A percentile compares a stretch with the other conserved stretches of the same genome.
These are phyloP conservation scores for Urtica urens DNA, from an alignment of 306 rosid genomes.

Conservation along the genomic window DNA sequence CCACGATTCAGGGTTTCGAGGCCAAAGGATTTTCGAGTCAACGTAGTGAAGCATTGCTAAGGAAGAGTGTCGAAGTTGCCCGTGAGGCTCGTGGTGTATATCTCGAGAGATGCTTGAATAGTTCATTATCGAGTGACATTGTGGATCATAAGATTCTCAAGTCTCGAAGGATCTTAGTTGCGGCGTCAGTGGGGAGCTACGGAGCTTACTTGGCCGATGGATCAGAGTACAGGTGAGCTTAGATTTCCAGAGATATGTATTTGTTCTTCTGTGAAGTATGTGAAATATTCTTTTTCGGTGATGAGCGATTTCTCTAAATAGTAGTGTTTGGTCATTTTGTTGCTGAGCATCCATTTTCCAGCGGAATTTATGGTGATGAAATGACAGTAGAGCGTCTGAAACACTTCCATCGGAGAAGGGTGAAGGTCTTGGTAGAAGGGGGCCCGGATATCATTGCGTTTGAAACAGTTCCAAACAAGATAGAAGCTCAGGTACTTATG, in stretches of 20 bases:
- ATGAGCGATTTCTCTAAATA: conserved; percentile 1
- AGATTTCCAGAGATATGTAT: no score
- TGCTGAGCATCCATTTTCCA: conserved; percentile 23
- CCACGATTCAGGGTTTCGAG: conserved; percentile 78
- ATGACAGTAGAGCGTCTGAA: conserved; percentile 53
- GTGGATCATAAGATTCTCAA: conserved; percentile 26
- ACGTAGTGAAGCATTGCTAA: conserved; percentile 52
- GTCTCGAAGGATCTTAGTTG: conserved; percentile 48
- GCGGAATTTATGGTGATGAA: conserved; percentile 68
- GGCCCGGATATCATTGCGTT: conserved; percentile 86
- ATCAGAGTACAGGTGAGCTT: conserved; percentile 28
- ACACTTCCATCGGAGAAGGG: conserved; percentile 77
- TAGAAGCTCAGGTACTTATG: conserved; percentile 63
- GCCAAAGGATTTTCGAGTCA: conserved; percentile 58
- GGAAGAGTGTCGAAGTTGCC: conserved; percentile 76
- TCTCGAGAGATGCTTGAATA: conserved; percentile 35
- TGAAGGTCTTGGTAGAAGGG: conserved; percentile 51
- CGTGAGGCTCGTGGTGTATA: conserved; percentile 61
- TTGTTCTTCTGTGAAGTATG: conserved; percentile 10
- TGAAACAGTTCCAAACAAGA: conserved; percentile 81
- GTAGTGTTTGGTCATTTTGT: conserved; percentile 8
- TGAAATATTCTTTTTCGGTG: no score
- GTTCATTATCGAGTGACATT: conserved; percentile 30
- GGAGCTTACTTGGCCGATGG: conserved; percentile 82
- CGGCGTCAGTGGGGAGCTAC: conserved; percentile 96